Base-by-base conservation (phyloP, 768 basidiomycete species). In the Phaeotremella skinneri region DNA sequence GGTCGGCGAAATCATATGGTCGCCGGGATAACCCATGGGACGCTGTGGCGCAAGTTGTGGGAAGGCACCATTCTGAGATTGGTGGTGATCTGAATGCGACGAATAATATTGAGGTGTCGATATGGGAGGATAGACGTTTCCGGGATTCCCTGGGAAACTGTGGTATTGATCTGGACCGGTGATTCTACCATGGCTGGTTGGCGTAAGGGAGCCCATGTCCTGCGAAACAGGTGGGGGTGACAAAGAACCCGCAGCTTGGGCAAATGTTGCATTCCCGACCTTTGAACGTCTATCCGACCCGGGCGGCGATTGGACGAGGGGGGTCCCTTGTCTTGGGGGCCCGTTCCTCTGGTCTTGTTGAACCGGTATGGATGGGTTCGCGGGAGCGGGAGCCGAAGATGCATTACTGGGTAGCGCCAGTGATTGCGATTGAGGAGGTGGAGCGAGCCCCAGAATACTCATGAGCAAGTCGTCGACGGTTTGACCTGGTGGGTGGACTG, bases 401-500 rank as follows among this genome's bases (percentile, higher is more conserved):
- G 23, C 13, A 23, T 7, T 45, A 45, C 13, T 7, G 7, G 43
- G 43, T 45, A 21, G 43, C 13, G 43, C 43, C 23, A 21, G 6
- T 13, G 43, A 9, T 13, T 11, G 43, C 6, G 43, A 7, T 45
- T 11, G 13, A 13, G 43, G 9, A 45, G 43, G 43, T 27, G 43
- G 41, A 14, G 51, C 21, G 0, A 63, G 42, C 7, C 68, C 70
- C 14, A 72, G 53, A 5, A 72, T 65, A 30, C 60, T 63, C 48
- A 58, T 67, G 13, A 72, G 54, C 16, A 72, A 59, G 52, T 72
- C 68, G 26, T 68, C 66, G 3, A 64, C 70, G 3, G 67, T 72
- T 39, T 72, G 64, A n/a, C 69, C 69, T 7, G 69, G 69, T 20
- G 65, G 67, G 17, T 52, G 53, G 11, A 34, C 30, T 48, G 49